Percentiles rank a stretch among this genome's conserved stretches.
Conservation (phyloP, 192 early-diverging fungal species). For the Linnemannia elongata region DNA sequence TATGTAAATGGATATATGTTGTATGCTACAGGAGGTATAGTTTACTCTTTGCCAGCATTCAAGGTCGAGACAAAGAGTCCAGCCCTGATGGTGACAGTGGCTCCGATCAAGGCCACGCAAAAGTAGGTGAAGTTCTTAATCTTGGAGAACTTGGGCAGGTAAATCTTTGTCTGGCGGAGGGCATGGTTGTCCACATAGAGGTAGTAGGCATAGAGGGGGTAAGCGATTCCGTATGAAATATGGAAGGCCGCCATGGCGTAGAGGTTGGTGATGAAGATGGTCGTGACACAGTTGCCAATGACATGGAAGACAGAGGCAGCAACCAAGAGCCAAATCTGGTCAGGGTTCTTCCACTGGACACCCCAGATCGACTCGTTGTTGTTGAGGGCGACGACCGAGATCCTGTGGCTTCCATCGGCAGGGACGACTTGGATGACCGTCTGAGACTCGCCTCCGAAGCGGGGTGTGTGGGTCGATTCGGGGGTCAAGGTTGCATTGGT, state of each 20-base stretch:
- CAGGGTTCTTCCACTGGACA: conserved; percentile 49
- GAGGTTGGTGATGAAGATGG: conserved; percentile 44
- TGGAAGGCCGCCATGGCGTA: conserved; percentile 55
- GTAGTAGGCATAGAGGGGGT: conserved; percentile 55
- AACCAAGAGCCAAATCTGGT: conserved; percentile 50
- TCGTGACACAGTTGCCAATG: conserved; percentile 59
- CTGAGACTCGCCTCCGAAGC: conserved; percentile 22
- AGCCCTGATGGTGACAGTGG: conserved; percentile 42
- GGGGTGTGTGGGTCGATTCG: not conserved
- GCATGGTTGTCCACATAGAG: conserved; percentile 59
- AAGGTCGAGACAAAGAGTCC: conserved; percentile 45
- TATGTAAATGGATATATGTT: not conserved
- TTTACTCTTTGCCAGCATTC: not conserved
- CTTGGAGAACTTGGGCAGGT: conserved; percentile 50
- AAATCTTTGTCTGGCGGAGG: conserved; percentile 52
- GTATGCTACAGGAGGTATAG: not conserved
- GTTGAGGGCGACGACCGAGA: conserved; percentile 32
- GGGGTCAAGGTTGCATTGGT: conserved; percentile 26
- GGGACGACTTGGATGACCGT: conserved; percentile 25
- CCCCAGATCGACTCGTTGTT: conserved; percentile 42
- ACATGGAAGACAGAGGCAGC: conserved; percentile 50
- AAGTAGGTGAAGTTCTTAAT: conserved; percentile 35
- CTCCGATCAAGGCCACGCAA: conserved; percentile 22
- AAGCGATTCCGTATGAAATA: conserved; percentile 44
- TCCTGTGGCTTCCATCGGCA: not conserved